Base-by-base conservation (phyloP, 345 rosid species). In the Melaleuca quinquenervia region DNA sequence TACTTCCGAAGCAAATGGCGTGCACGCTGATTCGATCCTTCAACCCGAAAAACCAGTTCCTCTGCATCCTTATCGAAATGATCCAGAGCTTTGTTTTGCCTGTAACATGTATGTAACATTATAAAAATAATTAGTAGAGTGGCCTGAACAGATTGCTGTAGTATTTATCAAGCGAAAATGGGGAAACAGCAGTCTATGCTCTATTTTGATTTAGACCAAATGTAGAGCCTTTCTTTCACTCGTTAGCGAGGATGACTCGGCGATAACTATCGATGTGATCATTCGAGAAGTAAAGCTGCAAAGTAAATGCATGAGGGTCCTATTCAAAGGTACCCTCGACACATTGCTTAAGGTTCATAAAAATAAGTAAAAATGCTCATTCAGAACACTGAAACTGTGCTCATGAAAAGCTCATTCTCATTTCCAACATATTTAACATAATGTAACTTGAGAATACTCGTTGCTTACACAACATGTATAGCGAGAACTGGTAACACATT, bases 1-100 rank as follows among this genome's bases (percentile, higher is more conserved):
- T 94, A 97, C 92, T 96, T 96, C 52, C 97, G 86, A 52, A 97
- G 98, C 88, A 97, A 89, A 82, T 87, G 93, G 11, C 93, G 96
- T 60, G 91, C 93, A 0, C 91, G 93, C 74, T 86, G 94, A 88
- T 93, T 94, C 16, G 98, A 96, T 62, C 91, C 92, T 62, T 86
- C 86, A 12, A 96, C 91, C 8, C 99, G 98, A 84, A 82, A 36
- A 89, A 90, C 92, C 29, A 96, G 91, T 90, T 88, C 96, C 27
- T 96, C 98, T 18, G 89, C 95, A 62, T 97, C 98, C 14, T 92
- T 93, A 60, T 95, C 85, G 49, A 94, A 83, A 89, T 88, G 92
- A 87, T 92, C 93, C 90, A 97, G 89, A 83, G 94, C 89, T 86
- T 93, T 88, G 90, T 89, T 93, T 85, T 93, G 95, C 93, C 98